Conservation (phyloP, 2,329 filamentous ascomycete genomes). For the Meredithiella fracta region DNA sequence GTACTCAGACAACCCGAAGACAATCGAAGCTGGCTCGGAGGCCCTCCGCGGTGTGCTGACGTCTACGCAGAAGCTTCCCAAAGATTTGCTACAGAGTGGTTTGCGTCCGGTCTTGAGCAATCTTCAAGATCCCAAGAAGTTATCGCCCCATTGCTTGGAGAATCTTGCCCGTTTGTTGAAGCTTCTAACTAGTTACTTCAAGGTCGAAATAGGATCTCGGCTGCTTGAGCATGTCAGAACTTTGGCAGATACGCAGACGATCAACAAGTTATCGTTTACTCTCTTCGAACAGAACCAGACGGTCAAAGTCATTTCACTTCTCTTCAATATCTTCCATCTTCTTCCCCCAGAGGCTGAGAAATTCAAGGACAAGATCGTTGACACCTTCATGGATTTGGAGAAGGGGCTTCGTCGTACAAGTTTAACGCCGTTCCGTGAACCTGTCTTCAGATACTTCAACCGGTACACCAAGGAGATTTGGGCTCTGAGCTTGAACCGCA, state of each 20-base stretch:
- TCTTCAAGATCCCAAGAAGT: slow-evolving; percentile 77
- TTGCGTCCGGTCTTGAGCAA: slow-evolving; percentile 92
- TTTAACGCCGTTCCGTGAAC: slow-evolving; percentile 77
- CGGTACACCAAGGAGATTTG: slow-evolving; percentile 82
- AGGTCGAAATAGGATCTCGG: slow-evolving; percentile 87
- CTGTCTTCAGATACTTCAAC: slow-evolving; percentile 85
- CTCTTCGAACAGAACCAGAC: slow-evolving; percentile 82
- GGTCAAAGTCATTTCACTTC: slow-evolving; percentile 89
- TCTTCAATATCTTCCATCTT: slow-evolving; percentile 95
- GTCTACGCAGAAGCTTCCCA: slow-evolving; percentile 80
- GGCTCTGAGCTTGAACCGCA: slow-evolving; percentile 57
- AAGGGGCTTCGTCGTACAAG: slow-evolving; percentile 70
- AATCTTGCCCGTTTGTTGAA: slow-evolving; percentile 80
- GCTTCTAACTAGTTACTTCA: slow-evolving; percentile 94
- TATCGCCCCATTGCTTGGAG: slow-evolving; percentile 78
- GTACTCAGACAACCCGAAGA: slow-evolving; percentile 81
- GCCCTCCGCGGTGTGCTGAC: slow-evolving; percentile 76
- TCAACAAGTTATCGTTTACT: slow-evolving; percentile 87
- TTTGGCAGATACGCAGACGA: slow-evolving; percentile 61
- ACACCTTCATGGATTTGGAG: slow-evolving; percentile 80
- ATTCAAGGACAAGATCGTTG: slow-evolving; percentile 80
- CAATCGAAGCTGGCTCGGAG: slow-evolving; percentile 84
- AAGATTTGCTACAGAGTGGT: slow-evolving; percentile 86
- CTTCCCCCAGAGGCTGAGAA: slow-evolving; percentile 75
- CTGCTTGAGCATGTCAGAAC: slow-evolving; percentile 88